Evolutionary conservation across 768 basidiomycete genomes (phyloP).

Genomic region (Hebeloma cylindrosporum): DNA sequence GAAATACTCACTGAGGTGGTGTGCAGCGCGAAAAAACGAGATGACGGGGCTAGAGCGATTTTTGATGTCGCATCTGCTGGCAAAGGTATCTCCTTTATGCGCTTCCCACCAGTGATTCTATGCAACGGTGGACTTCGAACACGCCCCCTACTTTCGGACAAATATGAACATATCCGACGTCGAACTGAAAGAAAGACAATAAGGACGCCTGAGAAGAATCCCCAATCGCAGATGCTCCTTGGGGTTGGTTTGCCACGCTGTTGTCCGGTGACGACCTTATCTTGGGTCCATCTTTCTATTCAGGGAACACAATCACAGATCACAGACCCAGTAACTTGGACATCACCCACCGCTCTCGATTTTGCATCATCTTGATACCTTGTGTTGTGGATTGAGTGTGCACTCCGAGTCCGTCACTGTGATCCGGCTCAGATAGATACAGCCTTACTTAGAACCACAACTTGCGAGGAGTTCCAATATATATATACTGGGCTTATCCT

Average conservation of each 20-base stretch:
- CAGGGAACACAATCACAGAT: conserved; percentile 17
- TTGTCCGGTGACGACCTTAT: conserved; percentile 21
- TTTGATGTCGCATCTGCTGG: conserved; percentile 24
- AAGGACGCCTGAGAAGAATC: conserved; percentile 32
- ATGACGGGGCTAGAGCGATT: conserved; percentile 29
- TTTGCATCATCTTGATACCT: conserved; percentile 10
- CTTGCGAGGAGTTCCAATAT: no score
- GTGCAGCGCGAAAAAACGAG: conserved; percentile 19
- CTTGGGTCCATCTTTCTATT: conserved; percentile 17
- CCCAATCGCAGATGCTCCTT: conserved; percentile 23
- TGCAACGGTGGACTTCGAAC: conserved; percentile 27
- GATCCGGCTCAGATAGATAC: conserved; percentile 7
- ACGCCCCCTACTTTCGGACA: conserved; percentile 33
- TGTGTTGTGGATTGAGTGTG: conserved; percentile 9
- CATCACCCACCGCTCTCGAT: no score
- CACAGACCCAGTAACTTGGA: conserved; percentile 14
- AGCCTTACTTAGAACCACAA: no score
- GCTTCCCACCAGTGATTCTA: conserved; percentile 33
- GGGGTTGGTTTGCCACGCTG: conserved; percentile 19
- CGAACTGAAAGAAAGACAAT: conserved; percentile 34
- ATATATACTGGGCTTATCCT: no score
- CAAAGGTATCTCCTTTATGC: conserved; percentile 35
- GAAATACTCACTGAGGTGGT: conserved; percentile 22
- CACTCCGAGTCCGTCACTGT: conserved; percentile 11
- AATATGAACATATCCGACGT: conserved; percentile 36